phyloP scores from a whole-genome alignment of 495 filamentous ascomycete species.

The Terfezia claveryi region DNA sequence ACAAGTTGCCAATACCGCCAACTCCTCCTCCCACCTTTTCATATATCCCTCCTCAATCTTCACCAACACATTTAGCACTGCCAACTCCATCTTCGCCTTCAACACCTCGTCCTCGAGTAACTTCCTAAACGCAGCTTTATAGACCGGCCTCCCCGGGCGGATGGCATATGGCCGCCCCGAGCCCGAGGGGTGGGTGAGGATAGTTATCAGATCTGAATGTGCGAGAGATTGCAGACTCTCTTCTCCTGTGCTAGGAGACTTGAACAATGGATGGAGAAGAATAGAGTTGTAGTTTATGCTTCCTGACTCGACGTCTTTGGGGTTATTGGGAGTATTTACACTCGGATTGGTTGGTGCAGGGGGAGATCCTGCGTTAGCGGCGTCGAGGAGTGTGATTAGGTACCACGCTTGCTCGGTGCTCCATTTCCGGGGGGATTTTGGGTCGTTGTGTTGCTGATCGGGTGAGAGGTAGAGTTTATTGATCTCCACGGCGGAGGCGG shows the following conservation, averaged over 20 bases:
- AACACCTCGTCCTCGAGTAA: constrained; percentile 52
- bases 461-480: constrained; percentile 75
- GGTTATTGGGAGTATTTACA: not conserved
- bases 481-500: constrained; percentile 71
- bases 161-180: constrained; percentile 51
- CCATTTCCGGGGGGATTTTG: constrained; percentile 34
- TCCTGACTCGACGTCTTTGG: not conserved
- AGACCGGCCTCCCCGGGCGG: constrained; percentile 68
- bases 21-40: constrained; percentile 57
- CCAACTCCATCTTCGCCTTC: constrained; percentile 49
- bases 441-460: constrained; percentile 15
- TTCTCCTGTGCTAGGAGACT: constrained; percentile 34
- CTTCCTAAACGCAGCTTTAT: constrained; percentile 54
- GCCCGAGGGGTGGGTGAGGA: constrained; percentile 33
- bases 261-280: constrained; percentile 51
- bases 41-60: constrained; percentile 53
- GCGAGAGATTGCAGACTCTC: constrained; percentile 54
- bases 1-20: constrained; percentile 41
- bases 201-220: constrained; percentile 67
- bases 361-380: constrained; percentile 32
- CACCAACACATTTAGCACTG: constrained; percentile 40
- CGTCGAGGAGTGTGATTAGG: constrained; percentile 51
- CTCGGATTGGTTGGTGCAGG: not conserved
- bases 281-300: constrained; percentile 46
- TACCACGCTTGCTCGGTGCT: constrained; percentile 72